phyloP scores from a whole-genome alignment of 257 asterid species.

The Gynochthodes officinalis region DNA sequence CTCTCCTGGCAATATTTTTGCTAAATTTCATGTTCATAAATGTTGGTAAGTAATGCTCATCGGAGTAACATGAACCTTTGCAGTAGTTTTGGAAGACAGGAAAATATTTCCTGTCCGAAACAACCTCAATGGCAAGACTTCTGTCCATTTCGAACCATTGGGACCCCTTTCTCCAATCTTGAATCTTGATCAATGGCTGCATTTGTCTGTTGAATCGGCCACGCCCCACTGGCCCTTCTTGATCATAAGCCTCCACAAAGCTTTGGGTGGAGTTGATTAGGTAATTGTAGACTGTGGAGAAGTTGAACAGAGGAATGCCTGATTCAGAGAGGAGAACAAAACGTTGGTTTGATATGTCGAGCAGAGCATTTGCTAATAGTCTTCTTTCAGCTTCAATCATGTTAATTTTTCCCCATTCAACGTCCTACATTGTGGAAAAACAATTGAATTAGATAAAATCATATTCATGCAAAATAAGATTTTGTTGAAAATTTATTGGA shows the following conservation, averaged over 20 bases:
- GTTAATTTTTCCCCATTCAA: constrained; percentile 70
- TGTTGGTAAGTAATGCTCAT: constrained; percentile 86
- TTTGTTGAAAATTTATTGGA: too few relatives aligned
- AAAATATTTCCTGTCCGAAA: constrained; percentile 50
- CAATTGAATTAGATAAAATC: neutral
- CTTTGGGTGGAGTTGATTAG: constrained; percentile 47
- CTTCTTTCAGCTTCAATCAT: constrained; percentile 94
- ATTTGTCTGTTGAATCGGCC: constrained; percentile 57
- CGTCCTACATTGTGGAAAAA: constrained; percentile 41
- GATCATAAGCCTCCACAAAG: constrained; percentile 58
- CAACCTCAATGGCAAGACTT: constrained; percentile 54
- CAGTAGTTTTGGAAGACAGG: constrained; percentile 48
- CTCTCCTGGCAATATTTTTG: constrained; percentile 43
- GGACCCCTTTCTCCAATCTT: constrained; percentile 83
- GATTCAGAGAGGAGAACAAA: constrained; percentile 83
- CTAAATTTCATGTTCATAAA: constrained; percentile 46
- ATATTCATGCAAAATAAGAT: neutral
- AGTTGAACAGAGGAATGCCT: constrained; percentile 80
- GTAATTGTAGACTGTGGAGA: constrained; percentile 70
- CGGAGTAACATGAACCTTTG: constrained; percentile 55
- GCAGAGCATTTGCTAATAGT: constrained; percentile 76
- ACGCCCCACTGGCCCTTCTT: constrained; percentile 52
- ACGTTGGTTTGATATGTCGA: constrained; percentile 72
- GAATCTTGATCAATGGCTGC: constrained; percentile 47
- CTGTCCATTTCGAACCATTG: constrained; percentile 87